Conservation (phyloP, 768 basidiomycete species). For the Strobilomyces confusus region DNA sequence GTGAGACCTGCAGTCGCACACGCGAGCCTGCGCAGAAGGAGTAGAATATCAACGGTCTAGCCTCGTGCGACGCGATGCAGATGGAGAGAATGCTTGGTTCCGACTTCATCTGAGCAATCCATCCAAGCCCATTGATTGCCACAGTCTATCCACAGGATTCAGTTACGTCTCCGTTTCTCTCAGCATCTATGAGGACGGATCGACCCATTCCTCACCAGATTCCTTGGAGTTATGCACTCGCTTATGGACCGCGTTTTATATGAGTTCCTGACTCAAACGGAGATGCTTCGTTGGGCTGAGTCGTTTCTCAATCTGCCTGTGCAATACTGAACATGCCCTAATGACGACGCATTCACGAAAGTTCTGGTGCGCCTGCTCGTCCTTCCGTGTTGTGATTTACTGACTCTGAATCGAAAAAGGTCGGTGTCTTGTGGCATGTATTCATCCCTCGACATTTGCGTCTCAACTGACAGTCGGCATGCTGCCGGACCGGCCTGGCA, state of each 20-base stretch:
- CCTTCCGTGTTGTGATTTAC: neutral
- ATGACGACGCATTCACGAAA: neutral
- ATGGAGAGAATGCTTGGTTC: too few species aligned
- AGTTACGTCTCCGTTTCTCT: neutral
- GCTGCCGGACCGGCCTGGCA: neutral
- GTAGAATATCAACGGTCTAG: too few species aligned
- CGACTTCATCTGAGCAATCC: too few species aligned
- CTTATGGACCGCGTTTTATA: neutral
- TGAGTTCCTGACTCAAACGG: neutral
- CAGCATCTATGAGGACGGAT: too few species aligned
- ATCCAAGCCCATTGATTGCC: too few species aligned
- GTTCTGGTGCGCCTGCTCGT: neutral
- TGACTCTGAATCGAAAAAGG: neutral
- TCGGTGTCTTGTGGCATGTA: neutral
- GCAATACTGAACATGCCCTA: neutral
- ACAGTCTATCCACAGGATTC: neutral
- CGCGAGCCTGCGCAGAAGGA: too few species aligned
- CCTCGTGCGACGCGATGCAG: too few species aligned
- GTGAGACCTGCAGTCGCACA: too few species aligned
- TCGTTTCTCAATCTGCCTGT: neutral
- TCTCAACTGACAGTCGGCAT: neutral
- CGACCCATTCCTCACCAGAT: neutral
- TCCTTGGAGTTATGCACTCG: slow-evolving; percentile 1
- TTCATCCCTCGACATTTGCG: neutral
- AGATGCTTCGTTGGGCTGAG: neutral